Percentiles rank a stretch among this genome's conserved stretches.
These are phyloP conservation scores for Corchorus capsularis DNA, from an alignment of 345 rosid genomes.

Conservation along the genomic window DNA sequence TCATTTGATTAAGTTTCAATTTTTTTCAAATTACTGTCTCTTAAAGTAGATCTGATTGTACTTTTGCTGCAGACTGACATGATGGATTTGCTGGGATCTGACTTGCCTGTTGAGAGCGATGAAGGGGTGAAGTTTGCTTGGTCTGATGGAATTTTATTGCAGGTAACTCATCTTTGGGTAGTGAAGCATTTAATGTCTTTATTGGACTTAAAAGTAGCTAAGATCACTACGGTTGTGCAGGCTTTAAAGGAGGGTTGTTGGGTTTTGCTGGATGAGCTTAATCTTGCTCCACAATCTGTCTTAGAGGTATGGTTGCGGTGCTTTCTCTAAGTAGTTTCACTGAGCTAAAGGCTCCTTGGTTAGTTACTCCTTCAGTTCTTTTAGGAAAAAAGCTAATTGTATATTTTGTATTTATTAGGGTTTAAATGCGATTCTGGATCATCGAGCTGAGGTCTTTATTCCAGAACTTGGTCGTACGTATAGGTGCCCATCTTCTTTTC, in stretches of 20 bases:
- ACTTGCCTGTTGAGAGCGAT: constrained; percentile 83
- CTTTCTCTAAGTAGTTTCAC: neutral
- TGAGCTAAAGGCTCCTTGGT: neutral
- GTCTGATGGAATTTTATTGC: constrained; percentile 94
- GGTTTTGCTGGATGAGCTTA: constrained; percentile 96
- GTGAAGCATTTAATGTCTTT: constrained; percentile 9
- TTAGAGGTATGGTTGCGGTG: constrained; percentile 54
- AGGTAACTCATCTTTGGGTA: constrained; percentile 47
- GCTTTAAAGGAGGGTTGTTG: constrained; percentile 96
- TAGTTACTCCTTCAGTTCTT: neutral
- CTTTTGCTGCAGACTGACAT: constrained; percentile 80
- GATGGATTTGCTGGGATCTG: constrained; percentile 98
- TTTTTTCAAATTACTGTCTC: constrained; percentile 11
- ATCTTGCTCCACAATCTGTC: constrained; percentile 98
- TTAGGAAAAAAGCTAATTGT: constrained; percentile 2
- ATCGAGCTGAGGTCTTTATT: constrained; percentile 91
- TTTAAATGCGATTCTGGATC: constrained; percentile 94
- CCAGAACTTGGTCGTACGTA: constrained; percentile 86
- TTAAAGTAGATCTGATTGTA: constrained; percentile 22
- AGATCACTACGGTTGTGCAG: constrained; percentile 36
- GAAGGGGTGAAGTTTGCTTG: constrained; percentile 93
- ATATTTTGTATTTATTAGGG: constrained; percentile 49
- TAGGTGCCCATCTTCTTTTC: constrained; percentile 78
- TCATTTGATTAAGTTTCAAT: constrained; percentile 11
- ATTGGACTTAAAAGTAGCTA: constrained; percentile 3